A percentile compares a stretch with the other conserved stretches of the same genome.
Conservation (phyloP, 192 early-diverging fungal species). For the Rhizophagus sp. region DNA sequence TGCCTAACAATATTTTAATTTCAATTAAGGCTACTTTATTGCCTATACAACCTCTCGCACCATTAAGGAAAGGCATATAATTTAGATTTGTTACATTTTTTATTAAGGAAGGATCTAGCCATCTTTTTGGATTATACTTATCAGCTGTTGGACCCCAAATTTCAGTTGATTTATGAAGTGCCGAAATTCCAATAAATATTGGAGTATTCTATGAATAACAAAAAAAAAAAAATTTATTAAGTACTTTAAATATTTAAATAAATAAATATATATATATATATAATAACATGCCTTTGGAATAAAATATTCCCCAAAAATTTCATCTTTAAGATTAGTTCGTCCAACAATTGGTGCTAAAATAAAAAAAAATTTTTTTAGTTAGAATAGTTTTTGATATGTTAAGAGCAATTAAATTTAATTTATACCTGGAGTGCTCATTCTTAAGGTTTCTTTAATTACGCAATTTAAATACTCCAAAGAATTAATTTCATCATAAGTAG, state of each 20-base stretch:
- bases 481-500: constrained; percentile 51
- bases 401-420: too few relatives aligned
- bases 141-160: constrained; percentile 22
- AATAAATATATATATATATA: background rate
- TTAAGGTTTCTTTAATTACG: constrained; percentile 52
- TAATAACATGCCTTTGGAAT: constrained; percentile 46
- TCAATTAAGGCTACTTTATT: constrained; percentile 57
- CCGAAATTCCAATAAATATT: too few relatives aligned
- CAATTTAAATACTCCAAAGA: constrained; percentile 49
- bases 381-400: too few relatives aligned
- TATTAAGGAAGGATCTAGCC: constrained; percentile 43
- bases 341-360: constrained; percentile 38
- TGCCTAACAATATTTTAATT: constrained; percentile 51
- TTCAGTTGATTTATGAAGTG: too few relatives aligned
- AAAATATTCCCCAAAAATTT: constrained; percentile 40
- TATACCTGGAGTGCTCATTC: constrained; percentile 44
- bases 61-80: constrained; percentile 50
- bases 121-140: constrained; percentile 54
- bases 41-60: constrained; percentile 58
- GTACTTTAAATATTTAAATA: background rate
- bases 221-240: too few relatives aligned
- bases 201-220: too few relatives aligned
- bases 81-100: constrained; percentile 34
- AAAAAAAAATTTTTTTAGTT: background rate
- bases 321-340: constrained; percentile 41